phyloP scores from a whole-genome alignment of 768 basidiomycete genomes.

The Amanita subjunquillea region DNA sequence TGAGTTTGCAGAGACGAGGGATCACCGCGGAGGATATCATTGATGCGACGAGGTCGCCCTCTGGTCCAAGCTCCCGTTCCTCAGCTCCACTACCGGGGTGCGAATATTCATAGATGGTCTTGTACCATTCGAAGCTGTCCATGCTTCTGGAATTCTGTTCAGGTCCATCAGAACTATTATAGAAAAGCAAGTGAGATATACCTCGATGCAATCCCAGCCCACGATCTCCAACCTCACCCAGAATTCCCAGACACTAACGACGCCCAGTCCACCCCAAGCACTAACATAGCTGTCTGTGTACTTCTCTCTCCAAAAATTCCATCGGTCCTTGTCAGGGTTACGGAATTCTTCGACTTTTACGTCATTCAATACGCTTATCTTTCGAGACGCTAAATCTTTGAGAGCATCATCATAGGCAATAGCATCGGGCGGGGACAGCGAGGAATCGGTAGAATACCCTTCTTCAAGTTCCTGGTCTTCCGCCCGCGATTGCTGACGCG shows the following conservation, averaged over 20 bases:
- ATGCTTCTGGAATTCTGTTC: conserved; percentile 42
- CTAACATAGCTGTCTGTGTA: conserved; percentile 77
- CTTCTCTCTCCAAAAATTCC: conserved; percentile 62
- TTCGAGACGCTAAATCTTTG: conserved; percentile 37
- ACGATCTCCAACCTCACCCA: conserved; percentile 83
- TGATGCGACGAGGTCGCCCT: conserved; percentile 79
- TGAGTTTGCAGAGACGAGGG: conserved; percentile 59
- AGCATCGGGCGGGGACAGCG: conserved; percentile 54
- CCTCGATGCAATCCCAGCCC: conserved; percentile 84
- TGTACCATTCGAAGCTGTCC: conserved; percentile 81
- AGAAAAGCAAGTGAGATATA: conserved; percentile 19
- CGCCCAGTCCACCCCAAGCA: conserved; percentile 86
- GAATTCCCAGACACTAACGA: conserved; percentile 90
- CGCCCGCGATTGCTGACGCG: conserved; percentile 21
- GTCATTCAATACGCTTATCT: conserved; percentile 59
- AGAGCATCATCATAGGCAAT: conserved; percentile 62
- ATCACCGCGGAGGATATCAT: conserved; percentile 82
- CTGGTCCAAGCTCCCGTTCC: conserved; percentile 59
- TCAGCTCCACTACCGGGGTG: conserved; percentile 37
- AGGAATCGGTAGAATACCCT: conserved; percentile 83
- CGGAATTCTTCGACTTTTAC: conserved; percentile 78
- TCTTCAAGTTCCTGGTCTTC: conserved; percentile 39
- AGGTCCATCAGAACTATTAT: conserved; percentile 4
- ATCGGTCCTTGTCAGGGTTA: conserved; percentile 61
- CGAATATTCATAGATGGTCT: conserved; percentile 69